Evolutionary conservation across 1,284 basidiomycete species (phyloP), one percentile per base, ranked within the genome.

Genomic region (Inonotus hispidus): DNA sequence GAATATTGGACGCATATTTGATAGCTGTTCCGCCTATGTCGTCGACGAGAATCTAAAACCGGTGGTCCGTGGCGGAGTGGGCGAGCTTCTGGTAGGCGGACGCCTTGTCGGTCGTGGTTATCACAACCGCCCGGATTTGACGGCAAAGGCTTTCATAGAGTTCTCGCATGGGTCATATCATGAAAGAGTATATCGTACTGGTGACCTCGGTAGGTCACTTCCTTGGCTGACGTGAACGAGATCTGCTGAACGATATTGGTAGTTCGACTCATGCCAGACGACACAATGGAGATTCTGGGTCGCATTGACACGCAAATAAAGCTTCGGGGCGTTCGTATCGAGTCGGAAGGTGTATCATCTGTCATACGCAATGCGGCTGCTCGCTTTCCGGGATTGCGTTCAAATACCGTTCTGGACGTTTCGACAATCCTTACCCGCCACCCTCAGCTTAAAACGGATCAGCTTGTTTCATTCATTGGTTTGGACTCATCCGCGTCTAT

Each of bases 241-340:
- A 8, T 27, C 45, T 46, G 38, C 39, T 61, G 38, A 32, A 29
- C 4, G 25, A 29, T 11, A 25, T 32, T 16, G 13, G 13, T 39
- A 66, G 81, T 74, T 8, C 72, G 82, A 50, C 81, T 83, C 78
- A 78, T 81, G 72, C 78, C 79, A 0, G 79, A 83, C 63, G 73
- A 71, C n/a, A 77, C 77, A 4, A 66, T 83, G 23, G 78, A 82
- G 64, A 82, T 83, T 56, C 69, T 81, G 29, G 82, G 82, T n/a
- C 75, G 82, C 23, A 79, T 81, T 47, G 82, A 83, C 64, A 77
- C 77, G 16, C 82, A 83, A 64, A 78, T 82, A 67, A 83, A 83
- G 69, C 69, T 82, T 39, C 74, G 79, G 43, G 81, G 82, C 27
- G 80, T 82, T 32, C 76, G 82, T 11, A 81, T 82, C 29, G 82